Percentiles rank a stretch among this genome's conserved stretches.
Conservation (phyloP, 495 filamentous ascomycete genomes). For the Penicillium simplicissimum region DNA sequence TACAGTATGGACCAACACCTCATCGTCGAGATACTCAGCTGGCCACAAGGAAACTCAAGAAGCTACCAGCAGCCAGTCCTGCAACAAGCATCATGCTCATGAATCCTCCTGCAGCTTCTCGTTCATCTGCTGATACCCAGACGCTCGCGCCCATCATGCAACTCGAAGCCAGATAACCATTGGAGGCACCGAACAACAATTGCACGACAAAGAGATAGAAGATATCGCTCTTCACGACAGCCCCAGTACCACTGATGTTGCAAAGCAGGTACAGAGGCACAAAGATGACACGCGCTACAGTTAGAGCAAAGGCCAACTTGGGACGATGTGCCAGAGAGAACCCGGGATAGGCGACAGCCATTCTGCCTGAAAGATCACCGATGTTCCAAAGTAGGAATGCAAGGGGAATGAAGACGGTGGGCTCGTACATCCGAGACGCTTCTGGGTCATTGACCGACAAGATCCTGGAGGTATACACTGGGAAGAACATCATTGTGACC, state of each 20-base stretch:
- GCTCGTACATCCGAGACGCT: conserved; percentile 62
- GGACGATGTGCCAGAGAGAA: conserved; percentile 65
- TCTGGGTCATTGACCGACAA: conserved; percentile 59
- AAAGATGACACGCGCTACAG: conserved; percentile 65
- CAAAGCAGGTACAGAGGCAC: conserved; percentile 88
- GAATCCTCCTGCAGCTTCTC: conserved; percentile 87
- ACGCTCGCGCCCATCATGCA: conserved; percentile 89
- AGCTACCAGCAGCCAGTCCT: conserved; percentile 80
- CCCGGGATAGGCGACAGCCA: conserved; percentile 63
- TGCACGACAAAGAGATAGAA: conserved; percentile 89
- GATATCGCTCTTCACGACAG: conserved; percentile 71
- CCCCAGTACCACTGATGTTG: conserved; percentile 71
- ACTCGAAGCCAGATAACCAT: conserved; percentile 79
- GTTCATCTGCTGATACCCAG: conserved; percentile 76
- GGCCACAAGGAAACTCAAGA: conserved; percentile 79
- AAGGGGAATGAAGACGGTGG: conserved; percentile 81
- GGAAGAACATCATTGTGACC: conserved; percentile 84
- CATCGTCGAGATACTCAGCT: conserved; percentile 24
- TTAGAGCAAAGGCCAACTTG: conserved; percentile 58
- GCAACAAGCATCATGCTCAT: conserved; percentile 88
- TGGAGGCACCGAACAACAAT: conserved; percentile 77
- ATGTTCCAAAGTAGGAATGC: conserved; percentile 93
- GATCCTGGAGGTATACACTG: conserved; percentile 85
- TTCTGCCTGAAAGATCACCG: conserved; percentile 78
- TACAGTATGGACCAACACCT: conserved; percentile 4